Evolutionary conservation across 345 rosid genomes (phyloP), one percentile per base, ranked within the genome.

Genomic region (Ceriops tagal): DNA sequence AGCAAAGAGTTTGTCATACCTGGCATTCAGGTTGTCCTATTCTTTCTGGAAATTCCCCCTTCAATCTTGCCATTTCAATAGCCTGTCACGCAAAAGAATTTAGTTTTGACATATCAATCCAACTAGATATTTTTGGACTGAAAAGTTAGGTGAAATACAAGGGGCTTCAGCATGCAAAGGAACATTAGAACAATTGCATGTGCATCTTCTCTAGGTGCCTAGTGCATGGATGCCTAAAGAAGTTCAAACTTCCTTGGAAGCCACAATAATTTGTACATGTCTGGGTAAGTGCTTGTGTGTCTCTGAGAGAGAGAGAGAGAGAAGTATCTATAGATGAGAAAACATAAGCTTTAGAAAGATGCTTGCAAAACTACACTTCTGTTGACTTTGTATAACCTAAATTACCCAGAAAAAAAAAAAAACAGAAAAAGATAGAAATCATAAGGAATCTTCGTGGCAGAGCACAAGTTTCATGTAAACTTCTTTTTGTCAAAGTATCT

Each of bases 21-120:
- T 96, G 98, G 79, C 99, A 96, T 84, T 96, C 96, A 35, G 92
- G 95, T 65, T 92, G 98, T 69, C 96, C 98, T 28, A 82, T 67
- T 77, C 99, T 88, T 81, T 96, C 99, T 64, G 99, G 99, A 73
- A 82, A 92, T 68, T 96, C 99, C 72, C 98, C 99, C 70, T 84
- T 88, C 89, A 92, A 85, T 79, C 92, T 83, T 69, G 92, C 97
- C 62, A 88, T 84, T n/a, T 95, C 98, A 73, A 96, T 88, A 69
- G 95, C 98, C 99, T 96, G 81, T 53, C 79, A 77, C 30, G 66
- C 21, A 58, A 81, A 58, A 53, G 37, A 69, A 53, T 47, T 63
- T 74, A 65, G 63, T 65, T 43, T 76, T 24, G 77, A 72, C 62
- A 66, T 56, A 55, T 74, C 39, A 62, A 65, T 39, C 53, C 68